Conservation (phyloP, 2,329 filamentous ascomycete genomes). For the Fusarium pininemorale region DNA sequence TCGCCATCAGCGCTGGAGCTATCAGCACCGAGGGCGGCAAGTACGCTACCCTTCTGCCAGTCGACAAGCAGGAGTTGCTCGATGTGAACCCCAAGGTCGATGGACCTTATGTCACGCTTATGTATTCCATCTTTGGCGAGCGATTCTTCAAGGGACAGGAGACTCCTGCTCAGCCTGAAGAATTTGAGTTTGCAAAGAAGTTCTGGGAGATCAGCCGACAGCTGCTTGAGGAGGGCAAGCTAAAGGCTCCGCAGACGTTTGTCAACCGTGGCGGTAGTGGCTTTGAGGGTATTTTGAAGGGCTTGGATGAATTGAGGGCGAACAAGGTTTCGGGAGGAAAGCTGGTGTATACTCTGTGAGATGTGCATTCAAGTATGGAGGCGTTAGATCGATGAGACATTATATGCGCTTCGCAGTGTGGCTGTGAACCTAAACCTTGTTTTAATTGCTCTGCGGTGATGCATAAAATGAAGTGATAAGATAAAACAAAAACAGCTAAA, state of each 20-base stretch:
- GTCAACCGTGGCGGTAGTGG: background rate
- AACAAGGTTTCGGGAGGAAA: conserved; percentile 3
- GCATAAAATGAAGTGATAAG: background rate
- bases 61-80: background rate
- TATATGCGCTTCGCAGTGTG: background rate
- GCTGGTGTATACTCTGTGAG: conserved; percentile 11
- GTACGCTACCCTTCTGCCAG: background rate
- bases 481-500: background rate
- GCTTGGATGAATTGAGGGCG: conserved; percentile 2
- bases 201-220: conserved; percentile 7
- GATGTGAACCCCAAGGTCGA: conserved; percentile 5
- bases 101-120: conserved; percentile 3
- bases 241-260: background rate
- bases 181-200: conserved; percentile 5
- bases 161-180: background rate
- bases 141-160: background rate
- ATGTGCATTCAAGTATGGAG: background rate
- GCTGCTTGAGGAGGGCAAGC: background rate
- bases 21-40: conserved; percentile 7
- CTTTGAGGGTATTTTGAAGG: conserved; percentile 1
- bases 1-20: background rate
- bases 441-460: rapidly evolving
- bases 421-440: background rate
- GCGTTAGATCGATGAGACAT: background rate
- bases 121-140: conserved; percentile 20